A percentile compares a stretch with the other conserved stretches of the same genome.
Evolutionary conservation across 1,139 yeast genomes (phyloP).

Genomic region (Debaryomyces robertsiae): DNA sequence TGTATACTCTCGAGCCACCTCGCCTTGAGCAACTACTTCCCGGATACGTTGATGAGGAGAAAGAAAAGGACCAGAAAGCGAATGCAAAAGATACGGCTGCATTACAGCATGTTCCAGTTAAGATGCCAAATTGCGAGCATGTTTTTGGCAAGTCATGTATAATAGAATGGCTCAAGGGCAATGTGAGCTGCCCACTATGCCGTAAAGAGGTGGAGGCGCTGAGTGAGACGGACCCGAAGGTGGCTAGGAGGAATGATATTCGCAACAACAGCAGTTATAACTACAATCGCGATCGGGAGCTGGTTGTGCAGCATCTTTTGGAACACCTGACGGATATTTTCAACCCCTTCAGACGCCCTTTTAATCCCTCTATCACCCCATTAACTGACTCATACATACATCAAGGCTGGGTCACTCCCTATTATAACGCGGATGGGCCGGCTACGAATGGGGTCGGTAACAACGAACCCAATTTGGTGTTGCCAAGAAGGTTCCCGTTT

Average conservation of each 20-base stretch:
- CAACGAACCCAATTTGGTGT: slow-evolving; percentile 30
- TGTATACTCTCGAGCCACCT: slow-evolving; percentile 27
- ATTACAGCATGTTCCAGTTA: slow-evolving; percentile 41
- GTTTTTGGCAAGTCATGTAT: slow-evolving; percentile 47
- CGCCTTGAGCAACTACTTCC: slow-evolving; percentile 37
- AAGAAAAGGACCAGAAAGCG: slow-evolving; percentile 16
- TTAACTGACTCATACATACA: slow-evolving; percentile 43
- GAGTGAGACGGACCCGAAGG: slow-evolving; percentile 26
- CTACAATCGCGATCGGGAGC: slow-evolving; percentile 22
- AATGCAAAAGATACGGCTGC: slow-evolving; percentile 17
- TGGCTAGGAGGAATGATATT: slow-evolving; percentile 16
- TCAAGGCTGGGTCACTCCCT: slow-evolving; percentile 41
- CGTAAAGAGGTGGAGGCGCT: slow-evolving; percentile 44
- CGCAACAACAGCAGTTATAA: slow-evolving; percentile 17
- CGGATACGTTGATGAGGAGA: slow-evolving; percentile 25
- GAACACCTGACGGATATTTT: slow-evolving; percentile 42
- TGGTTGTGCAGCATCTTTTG: slow-evolving; percentile 27
- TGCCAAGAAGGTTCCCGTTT: slow-evolving; percentile 38
- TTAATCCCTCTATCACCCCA: slow-evolving; percentile 43
- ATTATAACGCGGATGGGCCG: slow-evolving; percentile 11
- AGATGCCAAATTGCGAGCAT: slow-evolving; percentile 47
- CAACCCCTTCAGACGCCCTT: slow-evolving; percentile 40
- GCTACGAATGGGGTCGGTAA: slow-evolving; percentile 13
- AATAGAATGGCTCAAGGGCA: slow-evolving; percentile 44
- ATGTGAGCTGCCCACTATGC: slow-evolving; percentile 50